Conservation (phyloP, 768 basidiomycete genomes). For the Cystobasidium onofrii region DNA sequence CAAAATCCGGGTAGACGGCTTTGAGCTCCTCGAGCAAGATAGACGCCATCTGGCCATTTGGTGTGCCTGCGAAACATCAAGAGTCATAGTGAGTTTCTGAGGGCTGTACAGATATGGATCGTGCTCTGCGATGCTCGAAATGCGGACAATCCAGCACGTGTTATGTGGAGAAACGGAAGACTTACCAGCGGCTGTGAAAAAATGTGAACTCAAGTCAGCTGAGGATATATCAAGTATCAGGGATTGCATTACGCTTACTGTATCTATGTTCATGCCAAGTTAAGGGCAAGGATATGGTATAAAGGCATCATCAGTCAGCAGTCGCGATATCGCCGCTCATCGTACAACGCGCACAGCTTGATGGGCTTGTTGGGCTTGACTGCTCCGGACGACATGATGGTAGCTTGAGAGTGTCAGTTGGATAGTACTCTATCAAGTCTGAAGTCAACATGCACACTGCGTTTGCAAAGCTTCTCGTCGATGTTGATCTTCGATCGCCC, state of each 20-base stretch:
- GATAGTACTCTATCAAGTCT: no score
- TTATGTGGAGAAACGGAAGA: neutral
- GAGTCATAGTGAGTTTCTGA: neutral
- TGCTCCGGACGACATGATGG: constrained; percentile 8
- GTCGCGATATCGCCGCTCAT: neutral
- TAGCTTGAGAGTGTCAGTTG: neutral
- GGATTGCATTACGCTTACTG: neutral
- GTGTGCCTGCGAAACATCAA: neutral
- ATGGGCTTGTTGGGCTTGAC: constrained; percentile 19
- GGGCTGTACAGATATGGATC: neutral
- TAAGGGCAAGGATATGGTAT: neutral
- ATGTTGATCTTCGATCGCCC: no score
- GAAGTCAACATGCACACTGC: no score
- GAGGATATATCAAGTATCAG: neutral
- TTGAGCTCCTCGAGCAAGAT: constrained; percentile 39
- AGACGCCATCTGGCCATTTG: neutral
- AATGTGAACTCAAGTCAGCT: neutral
- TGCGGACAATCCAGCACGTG: neutral
- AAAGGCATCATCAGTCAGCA: neutral
- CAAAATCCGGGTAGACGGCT: constrained; percentile 17
- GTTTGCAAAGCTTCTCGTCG: no score
- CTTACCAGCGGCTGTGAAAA: neutral
- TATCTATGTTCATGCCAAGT: constrained; percentile 7
- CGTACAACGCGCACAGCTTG: constrained; percentile 12
- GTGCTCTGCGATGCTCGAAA: neutral